Base-by-base conservation (phyloP, 2,329 filamentous ascomycete species). In the Neofusicoccum sp. region DNA sequence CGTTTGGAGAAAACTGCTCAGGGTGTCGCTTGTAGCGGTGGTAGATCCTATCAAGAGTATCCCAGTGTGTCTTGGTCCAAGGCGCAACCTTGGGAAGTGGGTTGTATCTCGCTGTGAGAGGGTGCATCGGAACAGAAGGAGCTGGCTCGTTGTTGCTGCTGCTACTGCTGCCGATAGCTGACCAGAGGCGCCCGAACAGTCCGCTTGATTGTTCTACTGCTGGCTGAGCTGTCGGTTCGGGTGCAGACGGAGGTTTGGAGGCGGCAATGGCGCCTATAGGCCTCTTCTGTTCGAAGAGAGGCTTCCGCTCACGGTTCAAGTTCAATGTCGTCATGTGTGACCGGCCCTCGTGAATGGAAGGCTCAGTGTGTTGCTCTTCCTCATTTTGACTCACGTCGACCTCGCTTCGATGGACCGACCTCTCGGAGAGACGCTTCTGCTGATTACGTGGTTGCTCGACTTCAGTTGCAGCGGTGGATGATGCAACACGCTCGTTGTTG, bases 11-110 rank as follows among this genome's bases (percentile, higher is more conserved):
- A 63, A 76, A 76, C 44, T 73, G 66, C 0, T 65, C 56, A 1
- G 71, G 71, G 30, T 71, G 64, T 14, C 69, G 70, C 47, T 71
- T 69, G 63, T 72, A 69, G 16, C 66, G 64, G 26, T 69, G 63
- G 64, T 71, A 75, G 6, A 77, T 68, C 12, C 64, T 63, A 62
- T 76, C 73, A 36, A 77, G 70, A 3, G 67, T 67, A 28, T 72
- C 72, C 66, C 74, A 77, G 63, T 77, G 75, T 0, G 74, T 75
- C 40, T 71, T 71, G 34, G 74, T 76, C 72, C 74, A 77, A 4
- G 75, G 74, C 44, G 74, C 69, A 16, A 72, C 41, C 30, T 68
- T 69, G 6, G 75, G 75, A 0, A 77, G 66, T 6, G 66, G 70
- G 66, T 43, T 68, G 66, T 12, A 64, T 24, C 38, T 49, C 14